Conservation (phyloP, 2,329 filamentous ascomycete genomes). For the Tothia fuscella region DNA sequence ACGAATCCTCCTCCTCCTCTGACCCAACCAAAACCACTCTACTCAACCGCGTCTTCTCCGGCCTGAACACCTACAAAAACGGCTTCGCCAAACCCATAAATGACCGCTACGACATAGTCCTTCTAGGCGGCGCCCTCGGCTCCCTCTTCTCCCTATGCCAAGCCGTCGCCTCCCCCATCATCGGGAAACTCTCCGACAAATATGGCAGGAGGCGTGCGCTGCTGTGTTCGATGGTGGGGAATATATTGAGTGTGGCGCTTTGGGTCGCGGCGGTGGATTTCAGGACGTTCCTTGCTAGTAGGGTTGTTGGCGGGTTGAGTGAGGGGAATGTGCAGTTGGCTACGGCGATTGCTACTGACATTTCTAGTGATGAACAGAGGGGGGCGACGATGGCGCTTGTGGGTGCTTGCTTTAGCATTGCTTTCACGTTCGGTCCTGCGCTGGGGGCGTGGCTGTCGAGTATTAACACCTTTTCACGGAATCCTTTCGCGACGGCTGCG, state of each 20-base stretch:
- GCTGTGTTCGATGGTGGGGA: constrained; percentile 83
- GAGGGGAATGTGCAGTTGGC: constrained; percentile 96
- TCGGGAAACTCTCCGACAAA: constrained; percentile 76
- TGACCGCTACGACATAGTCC: constrained; percentile 90
- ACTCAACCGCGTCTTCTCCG: constrained; percentile 66
- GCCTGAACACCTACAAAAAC: constrained; percentile 89
- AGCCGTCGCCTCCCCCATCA: constrained; percentile 81
- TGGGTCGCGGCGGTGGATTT: constrained; percentile 94
- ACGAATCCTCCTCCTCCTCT: constrained; percentile 51
- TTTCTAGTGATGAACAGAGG: constrained; percentile 73
- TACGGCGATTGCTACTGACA: constrained; percentile 91
- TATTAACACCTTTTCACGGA: constrained; percentile 65
- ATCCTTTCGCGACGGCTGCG: constrained; percentile 88
- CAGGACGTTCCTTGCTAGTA: constrained; percentile 86
- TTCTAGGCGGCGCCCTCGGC: constrained; percentile 84
- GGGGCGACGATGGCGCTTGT: constrained; percentile 94
- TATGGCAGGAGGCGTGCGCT: constrained; percentile 80
- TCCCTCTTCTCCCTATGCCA: constrained; percentile 90
- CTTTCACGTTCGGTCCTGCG: constrained; percentile 91
- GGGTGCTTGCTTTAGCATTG: constrained; percentile 90
- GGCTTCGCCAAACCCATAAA: constrained; percentile 87
- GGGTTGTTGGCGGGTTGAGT: constrained; percentile 82
- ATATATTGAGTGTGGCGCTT: constrained; percentile 82
- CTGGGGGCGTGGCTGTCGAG: constrained; percentile 77
- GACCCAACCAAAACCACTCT: constrained; percentile 45